These are phyloP conservation scores for Neophaeococcomyces aloes DNA, from an alignment of 2,329 filamentous ascomycete genomes.

Conservation along the genomic window DNA sequence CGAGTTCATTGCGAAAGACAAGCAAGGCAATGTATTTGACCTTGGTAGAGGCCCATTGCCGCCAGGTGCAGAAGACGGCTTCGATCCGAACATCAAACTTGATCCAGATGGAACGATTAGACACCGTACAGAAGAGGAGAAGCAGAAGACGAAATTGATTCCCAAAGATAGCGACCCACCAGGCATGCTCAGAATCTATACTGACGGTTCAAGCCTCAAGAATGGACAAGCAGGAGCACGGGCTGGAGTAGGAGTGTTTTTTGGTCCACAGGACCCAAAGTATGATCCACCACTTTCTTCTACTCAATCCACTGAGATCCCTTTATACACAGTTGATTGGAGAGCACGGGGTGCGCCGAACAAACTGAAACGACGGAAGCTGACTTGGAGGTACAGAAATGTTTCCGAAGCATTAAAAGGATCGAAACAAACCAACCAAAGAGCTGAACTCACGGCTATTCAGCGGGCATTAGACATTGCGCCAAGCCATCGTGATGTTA, in stretches of 20 bases:
- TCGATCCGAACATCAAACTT: constrained; percentile 48
- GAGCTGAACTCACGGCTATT: constrained; percentile 87
- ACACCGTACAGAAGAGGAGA: constrained; percentile 45
- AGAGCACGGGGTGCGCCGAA: constrained; percentile 10
- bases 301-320: constrained; percentile 8
- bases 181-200: constrained; percentile 50
- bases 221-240: constrained; percentile 47
- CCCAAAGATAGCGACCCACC: constrained; percentile 33
- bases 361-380: constrained; percentile 10
- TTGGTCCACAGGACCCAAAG: constrained; percentile 49
- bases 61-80: constrained; percentile 48
- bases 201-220: constrained; percentile 51
- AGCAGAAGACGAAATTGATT: constrained; percentile 36
- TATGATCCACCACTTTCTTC: constrained; percentile 26
- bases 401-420: constrained; percentile 68
- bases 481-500: constrained; percentile 55
- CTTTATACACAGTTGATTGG: constrained; percentile 21
- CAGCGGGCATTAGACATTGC: constrained; percentile 69
- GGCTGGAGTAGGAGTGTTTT: constrained; percentile 55
- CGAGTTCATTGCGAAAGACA: constrained; percentile 29
- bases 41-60: constrained; percentile 48
- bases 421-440: constrained; percentile 77
- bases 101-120: constrained; percentile 45
- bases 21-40: constrained; percentile 35
- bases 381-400: constrained; percentile 41